Evolutionary conservation across 2,329 filamentous ascomycete genomes (phyloP).

Genomic region (Pezizomycotina sp.): DNA sequence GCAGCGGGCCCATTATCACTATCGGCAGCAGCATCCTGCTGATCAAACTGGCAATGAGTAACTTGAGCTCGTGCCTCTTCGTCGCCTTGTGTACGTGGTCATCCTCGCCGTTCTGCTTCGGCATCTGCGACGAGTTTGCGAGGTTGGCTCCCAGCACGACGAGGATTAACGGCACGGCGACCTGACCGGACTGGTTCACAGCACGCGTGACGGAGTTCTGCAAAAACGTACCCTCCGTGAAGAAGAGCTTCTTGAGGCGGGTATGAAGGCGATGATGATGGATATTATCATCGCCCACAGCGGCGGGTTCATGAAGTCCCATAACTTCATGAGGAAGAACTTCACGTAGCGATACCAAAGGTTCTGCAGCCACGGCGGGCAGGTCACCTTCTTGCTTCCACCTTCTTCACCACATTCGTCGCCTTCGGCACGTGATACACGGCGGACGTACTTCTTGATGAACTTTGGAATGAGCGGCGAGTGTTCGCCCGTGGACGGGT

Average conservation of each 20-base stretch:
- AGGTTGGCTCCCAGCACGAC: slow-evolving; percentile 92
- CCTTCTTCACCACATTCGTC: too few species aligned
- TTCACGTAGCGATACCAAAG: too few species aligned
- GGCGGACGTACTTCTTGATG: too few species aligned
- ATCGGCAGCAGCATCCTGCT: slow-evolving; percentile 88
- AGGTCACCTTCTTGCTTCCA: too few species aligned
- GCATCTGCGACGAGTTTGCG: slow-evolving; percentile 66
- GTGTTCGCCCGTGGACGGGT: too few species aligned
- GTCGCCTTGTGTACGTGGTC: slow-evolving; percentile 13
- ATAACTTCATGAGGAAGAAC: slow-evolving; percentile 49
- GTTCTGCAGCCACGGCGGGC: too few species aligned
- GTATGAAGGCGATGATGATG: slow-evolving; percentile 80
- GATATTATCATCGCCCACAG: slow-evolving; percentile 92
- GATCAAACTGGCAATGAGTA: slow-evolving; percentile 71
- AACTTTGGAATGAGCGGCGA: too few species aligned
- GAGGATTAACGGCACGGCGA: slow-evolving; percentile 86
- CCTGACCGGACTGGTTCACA: slow-evolving; percentile 66
- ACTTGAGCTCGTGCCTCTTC: slow-evolving; percentile 47
- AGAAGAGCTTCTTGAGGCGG: slow-evolving; percentile 71
- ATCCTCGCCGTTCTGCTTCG: slow-evolving; percentile 30
- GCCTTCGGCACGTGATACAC: too few species aligned
- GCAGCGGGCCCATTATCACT: slow-evolving; percentile 74
- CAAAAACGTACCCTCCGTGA: slow-evolving; percentile 72
- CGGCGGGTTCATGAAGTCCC: slow-evolving; percentile 96
- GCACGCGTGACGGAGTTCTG: slow-evolving; percentile 86